These are phyloP conservation scores for Desmodesmus armatus DNA, from an alignment of 139 green algal species.

Conservation along the genomic window DNA sequence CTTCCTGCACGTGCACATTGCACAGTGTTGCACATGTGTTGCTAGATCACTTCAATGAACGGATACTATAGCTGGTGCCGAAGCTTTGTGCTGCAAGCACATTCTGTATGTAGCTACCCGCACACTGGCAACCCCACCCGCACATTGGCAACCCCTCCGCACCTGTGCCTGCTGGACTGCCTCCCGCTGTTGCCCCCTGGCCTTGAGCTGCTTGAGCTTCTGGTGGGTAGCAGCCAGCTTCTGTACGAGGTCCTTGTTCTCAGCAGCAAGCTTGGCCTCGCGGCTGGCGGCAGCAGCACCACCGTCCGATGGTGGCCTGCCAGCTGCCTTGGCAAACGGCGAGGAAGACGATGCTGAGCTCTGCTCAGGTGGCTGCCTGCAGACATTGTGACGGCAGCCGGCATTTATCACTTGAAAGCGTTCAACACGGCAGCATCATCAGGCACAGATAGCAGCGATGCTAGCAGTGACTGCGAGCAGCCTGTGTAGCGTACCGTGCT, in stretches of 20 bases:
- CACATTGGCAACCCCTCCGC: too few species aligned
- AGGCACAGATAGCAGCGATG: too few species aligned
- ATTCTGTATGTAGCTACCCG: too few species aligned
- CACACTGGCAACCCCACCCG: too few species aligned
- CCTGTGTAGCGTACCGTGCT: background rate
- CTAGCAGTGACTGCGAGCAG: background rate
- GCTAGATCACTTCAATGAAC: too few species aligned
- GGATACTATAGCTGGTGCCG: too few species aligned
- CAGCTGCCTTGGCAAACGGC: background rate
- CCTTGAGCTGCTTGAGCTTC: slow-evolving; percentile 50
- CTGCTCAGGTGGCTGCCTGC: background rate
- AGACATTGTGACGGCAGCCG: too few species aligned
- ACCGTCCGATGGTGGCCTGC: background rate
- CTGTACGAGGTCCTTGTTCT: slow-evolving; percentile 51
- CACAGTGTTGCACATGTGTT: too few species aligned
- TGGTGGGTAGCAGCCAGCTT: slow-evolving; percentile 40
- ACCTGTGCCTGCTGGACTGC: slow-evolving; percentile 27
- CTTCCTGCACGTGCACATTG: background rate
- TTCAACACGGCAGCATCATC: too few species aligned
- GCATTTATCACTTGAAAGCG: too few species aligned
- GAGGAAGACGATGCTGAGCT: background rate
- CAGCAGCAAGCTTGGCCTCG: slow-evolving; percentile 23
- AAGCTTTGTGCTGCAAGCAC: too few species aligned
- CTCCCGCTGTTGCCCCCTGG: slow-evolving; percentile 40
- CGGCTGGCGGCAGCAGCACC: background rate